A percentile compares a stretch with the other conserved stretches of the same genome.
Evolutionary conservation across 108 stramenopile genomes (phyloP).

Genomic region (Mediolabrus comicus): DNA sequence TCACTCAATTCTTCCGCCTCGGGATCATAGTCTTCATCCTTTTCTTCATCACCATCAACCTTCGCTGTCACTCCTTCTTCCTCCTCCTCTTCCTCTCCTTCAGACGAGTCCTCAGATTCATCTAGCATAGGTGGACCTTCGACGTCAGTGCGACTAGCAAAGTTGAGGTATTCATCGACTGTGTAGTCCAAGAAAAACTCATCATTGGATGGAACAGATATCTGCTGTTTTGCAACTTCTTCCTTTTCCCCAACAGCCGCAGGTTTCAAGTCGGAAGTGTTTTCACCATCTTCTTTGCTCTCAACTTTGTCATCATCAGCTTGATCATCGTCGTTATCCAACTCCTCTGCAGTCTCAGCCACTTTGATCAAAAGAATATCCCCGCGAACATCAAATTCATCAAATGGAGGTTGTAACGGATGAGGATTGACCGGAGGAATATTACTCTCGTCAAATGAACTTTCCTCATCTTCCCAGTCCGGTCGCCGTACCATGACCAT

Average conservation of each 20-base stretch:
- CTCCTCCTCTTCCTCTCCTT: constrained; percentile 46
- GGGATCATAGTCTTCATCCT: constrained; percentile 42
- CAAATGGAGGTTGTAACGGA: constrained; percentile 77
- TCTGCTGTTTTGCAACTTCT: constrained; percentile 1
- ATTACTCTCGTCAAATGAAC: constrained; percentile 17
- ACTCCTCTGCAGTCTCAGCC: constrained; percentile 59
- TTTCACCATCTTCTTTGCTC: background rate
- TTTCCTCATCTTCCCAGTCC: constrained; percentile 27
- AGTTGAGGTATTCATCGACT: constrained; percentile 65
- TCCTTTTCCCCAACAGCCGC: constrained; percentile 11
- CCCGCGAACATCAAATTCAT: constrained; percentile 59
- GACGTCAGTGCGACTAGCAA: constrained; percentile 82
- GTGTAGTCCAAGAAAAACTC: constrained; percentile 90
- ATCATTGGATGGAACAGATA: constrained; percentile 54
- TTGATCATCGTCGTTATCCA: constrained; percentile 33
- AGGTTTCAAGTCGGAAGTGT: background rate
- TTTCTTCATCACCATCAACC: constrained; percentile 27
- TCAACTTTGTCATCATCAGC: background rate
- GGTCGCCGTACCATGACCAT: constrained; percentile 70
- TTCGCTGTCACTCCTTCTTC: constrained; percentile 41
- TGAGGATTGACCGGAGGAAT: constrained; percentile 68
- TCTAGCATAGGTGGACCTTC: constrained; percentile 25
- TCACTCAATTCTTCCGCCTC: constrained; percentile 41
- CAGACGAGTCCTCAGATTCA: constrained; percentile 27
- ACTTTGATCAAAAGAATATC: constrained; percentile 84